These are phyloP conservation scores for Hamamelis virginiana DNA, from an alignment of 164 flowering plant genomes.

Conservation along the genomic window DNA sequence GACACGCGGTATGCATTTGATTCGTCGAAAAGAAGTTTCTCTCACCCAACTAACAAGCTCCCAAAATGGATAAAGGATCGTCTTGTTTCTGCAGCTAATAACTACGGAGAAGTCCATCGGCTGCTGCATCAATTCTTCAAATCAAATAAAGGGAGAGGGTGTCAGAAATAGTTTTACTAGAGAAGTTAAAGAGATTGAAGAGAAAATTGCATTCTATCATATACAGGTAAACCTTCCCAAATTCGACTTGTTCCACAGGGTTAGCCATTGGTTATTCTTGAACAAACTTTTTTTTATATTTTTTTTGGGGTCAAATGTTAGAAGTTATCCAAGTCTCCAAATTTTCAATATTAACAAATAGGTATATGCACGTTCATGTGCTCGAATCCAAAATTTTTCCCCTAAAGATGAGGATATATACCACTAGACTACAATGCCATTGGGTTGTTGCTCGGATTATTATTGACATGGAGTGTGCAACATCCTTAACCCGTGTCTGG, in stretches of 20 bases:
- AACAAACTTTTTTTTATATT: background rate
- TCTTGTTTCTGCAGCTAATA: slow-evolving; percentile 51
- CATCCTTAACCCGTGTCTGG: no score
- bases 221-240: background rate
- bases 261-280: background rate
- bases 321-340: no score
- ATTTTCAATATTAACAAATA: no score
- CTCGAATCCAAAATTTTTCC: no score
- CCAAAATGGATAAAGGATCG: slow-evolving; percentile 86
- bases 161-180: slow-evolving; percentile 5
- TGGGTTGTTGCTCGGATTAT: no score
- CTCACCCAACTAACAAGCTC: slow-evolving; percentile 76
- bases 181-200: background rate
- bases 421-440: no score
- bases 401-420: no score
- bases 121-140: slow-evolving; percentile 81
- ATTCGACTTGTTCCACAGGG: background rate
- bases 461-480: no score
- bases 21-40: slow-evolving; percentile 36
- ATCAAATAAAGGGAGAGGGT: slow-evolving; percentile 46
- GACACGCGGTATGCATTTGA: slow-evolving; percentile 74
- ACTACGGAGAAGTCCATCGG: slow-evolving; percentile 82
- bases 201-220: background rate
- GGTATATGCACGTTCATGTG: no score
- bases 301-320: no score